Evolutionary conservation across 2,329 filamentous ascomycete species (phyloP).

Genomic region (Diaporthe caulivora): DNA sequence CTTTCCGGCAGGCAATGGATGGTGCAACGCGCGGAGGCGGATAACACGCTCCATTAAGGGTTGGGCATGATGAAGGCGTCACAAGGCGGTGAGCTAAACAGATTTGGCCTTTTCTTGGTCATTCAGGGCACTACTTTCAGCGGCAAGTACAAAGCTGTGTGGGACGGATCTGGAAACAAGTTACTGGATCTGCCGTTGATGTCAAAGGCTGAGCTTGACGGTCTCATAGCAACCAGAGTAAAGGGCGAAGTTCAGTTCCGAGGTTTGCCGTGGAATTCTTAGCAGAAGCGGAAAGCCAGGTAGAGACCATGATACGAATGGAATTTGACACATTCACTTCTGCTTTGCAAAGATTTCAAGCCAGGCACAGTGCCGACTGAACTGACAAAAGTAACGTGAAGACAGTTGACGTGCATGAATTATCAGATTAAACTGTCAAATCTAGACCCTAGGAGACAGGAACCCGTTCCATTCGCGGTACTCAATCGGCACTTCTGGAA

Average conservation of each 20-base stretch:
- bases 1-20: not conserved
- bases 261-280: slow-evolving; percentile 2
- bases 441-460: not conserved
- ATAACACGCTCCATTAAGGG: not conserved
- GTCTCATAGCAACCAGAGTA: slow-evolving; percentile 1
- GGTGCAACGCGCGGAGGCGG: slow-evolving; percentile 11
- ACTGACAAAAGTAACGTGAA: not conserved
- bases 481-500: not conserved
- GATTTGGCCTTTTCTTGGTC: not conserved
- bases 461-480: slow-evolving; percentile 11
- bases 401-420: not conserved
- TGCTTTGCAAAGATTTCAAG: not conserved
- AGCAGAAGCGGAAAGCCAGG: not conserved
- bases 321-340: not conserved
- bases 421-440: not conserved
- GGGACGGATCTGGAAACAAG: slow-evolving; percentile 8
- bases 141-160: not conserved
- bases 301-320: not conserved
- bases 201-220: not conserved
- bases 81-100: not conserved
- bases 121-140: slow-evolving; percentile 9
- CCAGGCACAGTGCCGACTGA: no score
- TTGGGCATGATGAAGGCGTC: not conserved
- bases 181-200: not conserved
- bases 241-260: not conserved